Evolutionary conservation across 2,329 filamentous ascomycete species (phyloP), one percentile per base, ranked within the genome.

Genomic region (Xylaria sp.): DNA sequence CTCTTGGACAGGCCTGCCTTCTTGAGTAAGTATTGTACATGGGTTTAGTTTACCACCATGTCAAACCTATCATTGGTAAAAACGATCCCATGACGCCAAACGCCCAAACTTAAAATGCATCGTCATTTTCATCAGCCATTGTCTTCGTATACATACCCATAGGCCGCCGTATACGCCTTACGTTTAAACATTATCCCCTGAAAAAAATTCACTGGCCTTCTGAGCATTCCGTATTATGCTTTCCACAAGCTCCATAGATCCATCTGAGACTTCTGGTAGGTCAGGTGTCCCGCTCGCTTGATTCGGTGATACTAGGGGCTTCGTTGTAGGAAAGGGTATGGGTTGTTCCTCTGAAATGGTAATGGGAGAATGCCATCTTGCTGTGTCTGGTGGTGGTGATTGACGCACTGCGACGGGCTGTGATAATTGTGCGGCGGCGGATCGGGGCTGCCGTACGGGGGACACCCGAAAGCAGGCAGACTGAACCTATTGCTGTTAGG

Each of bases 401-500:
- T 39, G 42, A 39, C 42, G 29, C 55, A 55, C 31, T 38, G 61
- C 38, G 11, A 33, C 54, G 29, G 54, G 50, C 7, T 39, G 54
- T 62, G 61, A 17, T 31, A 15, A 31, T 33, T 47, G 49, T 66
- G 38, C 47, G 39, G 47, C 27, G 44, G 51, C 58, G 61, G 67
- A 29, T 38, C 50, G 65, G 59, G 62, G 44, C 29, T 66, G 63
- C 55, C 63, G 70, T 70, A 67, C 64, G 56, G 70, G 45, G 60
- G 67, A 58, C 59, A 67, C 45, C 61, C 64, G 70, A 69, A 45
- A 63, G 55, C 60, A 54, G 61, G 68, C 61, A 69, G 69, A 67
- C 61, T 72, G 73, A 72, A 69, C 69, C 75, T 77, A 64, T 72
- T 73, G 75, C 69, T 76, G 75, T 77, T 77, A 77, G 75, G 73